Evolutionary conservation across 2,329 filamentous ascomycete genomes (phyloP).

Genomic region (Microdochium nivale): DNA sequence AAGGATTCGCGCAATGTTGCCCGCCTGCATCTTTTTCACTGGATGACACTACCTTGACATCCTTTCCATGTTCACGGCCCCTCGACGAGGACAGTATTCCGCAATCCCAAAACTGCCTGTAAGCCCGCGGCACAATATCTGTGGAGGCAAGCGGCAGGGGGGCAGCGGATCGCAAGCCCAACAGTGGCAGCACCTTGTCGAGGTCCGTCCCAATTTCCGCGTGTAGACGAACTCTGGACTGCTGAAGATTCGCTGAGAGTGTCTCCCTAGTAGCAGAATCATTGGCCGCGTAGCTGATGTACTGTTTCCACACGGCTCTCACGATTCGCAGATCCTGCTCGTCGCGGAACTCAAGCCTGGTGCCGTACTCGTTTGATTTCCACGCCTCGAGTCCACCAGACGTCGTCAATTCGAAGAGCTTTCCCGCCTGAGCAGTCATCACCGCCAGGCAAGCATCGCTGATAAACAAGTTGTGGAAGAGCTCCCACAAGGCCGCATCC

Average conservation of each 20-base stretch:
- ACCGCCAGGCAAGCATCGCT: background rate
- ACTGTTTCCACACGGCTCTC: background rate
- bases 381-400: background rate
- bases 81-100: slow-evolving; percentile 12
- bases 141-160: slow-evolving; percentile 21
- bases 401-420: background rate
- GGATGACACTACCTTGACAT: background rate
- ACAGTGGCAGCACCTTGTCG: slow-evolving; percentile 5
- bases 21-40: background rate
- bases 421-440: background rate
- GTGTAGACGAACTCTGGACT: background rate
- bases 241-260: background rate
- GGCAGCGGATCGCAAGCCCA: slow-evolving; percentile 27
- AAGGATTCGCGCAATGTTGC: background rate
- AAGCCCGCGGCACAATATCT: slow-evolving; percentile 11
- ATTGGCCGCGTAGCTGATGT: background rate
- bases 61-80: too few species aligned
- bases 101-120: slow-evolving; percentile 24
- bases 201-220: background rate
- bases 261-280: background rate
- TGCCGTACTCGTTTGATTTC: background rate
- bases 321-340: background rate
- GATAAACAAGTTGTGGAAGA: background rate
- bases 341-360: background rate
- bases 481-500: background rate